These are phyloP conservation scores for Sporothrix schenckii DNA, from an alignment of 2,329 filamentous ascomycete species.

Conservation along the genomic window DNA sequence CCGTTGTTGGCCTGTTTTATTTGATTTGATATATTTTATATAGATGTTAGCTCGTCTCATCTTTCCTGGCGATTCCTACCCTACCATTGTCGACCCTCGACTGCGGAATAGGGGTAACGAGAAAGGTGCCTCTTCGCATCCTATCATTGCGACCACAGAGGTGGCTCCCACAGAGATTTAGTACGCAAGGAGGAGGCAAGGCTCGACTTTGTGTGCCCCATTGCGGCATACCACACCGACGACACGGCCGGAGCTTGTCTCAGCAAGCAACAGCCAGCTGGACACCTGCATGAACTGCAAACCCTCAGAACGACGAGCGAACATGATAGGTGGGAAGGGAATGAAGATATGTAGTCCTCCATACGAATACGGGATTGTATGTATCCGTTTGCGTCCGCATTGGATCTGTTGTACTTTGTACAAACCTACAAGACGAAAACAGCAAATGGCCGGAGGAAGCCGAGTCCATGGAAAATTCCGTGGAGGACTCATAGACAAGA, in stretches of 20 bases:
- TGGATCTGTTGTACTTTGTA: not conserved
- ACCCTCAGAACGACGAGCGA: too few species aligned
- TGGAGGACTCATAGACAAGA: not conserved
- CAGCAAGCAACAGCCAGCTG: too few species aligned
- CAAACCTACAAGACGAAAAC: not conserved
- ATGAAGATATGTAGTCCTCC: not conserved
- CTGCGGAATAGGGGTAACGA: constrained; percentile 6
- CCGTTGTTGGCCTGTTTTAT: not conserved
- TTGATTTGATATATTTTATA: too few species aligned
- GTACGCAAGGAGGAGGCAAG: too few species aligned
- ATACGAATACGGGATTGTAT: too few species aligned
- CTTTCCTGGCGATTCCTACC: constrained; percentile 23
- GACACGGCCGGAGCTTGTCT: too few species aligned
- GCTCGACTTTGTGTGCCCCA: too few species aligned
- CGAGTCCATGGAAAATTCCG: not conserved
- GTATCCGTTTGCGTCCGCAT: not conserved
- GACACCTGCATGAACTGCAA: too few species aligned
- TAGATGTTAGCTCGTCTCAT: constrained; percentile 20
- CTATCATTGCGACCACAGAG: not conserved
- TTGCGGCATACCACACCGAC: too few species aligned
- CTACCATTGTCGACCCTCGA: not conserved
- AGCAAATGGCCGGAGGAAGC: constrained; percentile 4
- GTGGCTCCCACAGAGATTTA: not conserved
- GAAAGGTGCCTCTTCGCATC: not conserved
- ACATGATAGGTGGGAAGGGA: too few species aligned